Percentiles rank a stretch among this genome's conserved stretches.
These are phyloP conservation scores for Auricularia heimuer DNA, from an alignment of 768 basidiomycete species.

Conservation along the genomic window DNA sequence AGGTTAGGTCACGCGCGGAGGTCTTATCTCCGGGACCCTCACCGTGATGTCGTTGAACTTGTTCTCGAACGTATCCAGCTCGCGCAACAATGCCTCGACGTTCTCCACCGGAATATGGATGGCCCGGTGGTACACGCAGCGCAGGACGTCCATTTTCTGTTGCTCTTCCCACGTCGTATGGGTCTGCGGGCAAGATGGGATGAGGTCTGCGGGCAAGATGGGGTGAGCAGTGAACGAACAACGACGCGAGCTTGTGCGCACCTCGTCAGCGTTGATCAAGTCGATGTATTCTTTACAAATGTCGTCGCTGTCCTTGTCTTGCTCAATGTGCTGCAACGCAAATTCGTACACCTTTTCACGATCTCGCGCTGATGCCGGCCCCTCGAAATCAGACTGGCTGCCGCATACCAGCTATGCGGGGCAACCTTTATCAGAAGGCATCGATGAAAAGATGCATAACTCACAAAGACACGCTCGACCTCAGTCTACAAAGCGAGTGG, in stretches of 20 bases:
- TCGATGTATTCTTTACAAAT: conserved; percentile 94
- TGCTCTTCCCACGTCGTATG: conserved; percentile 90
- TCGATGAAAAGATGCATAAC: too few relatives aligned
- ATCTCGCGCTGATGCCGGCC: conserved; percentile 48
- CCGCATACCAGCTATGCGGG: too few relatives aligned
- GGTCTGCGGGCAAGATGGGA: conserved; percentile 27
- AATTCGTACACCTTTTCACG: conserved; percentile 90
- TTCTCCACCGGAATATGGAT: conserved; percentile 92
- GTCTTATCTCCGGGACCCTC: not conserved
- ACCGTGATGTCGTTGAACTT: conserved; percentile 80
- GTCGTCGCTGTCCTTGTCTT: conserved; percentile 83
- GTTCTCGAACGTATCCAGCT: conserved; percentile 87
- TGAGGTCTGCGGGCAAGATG: too few relatives aligned
- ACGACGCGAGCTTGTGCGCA: conserved; percentile 19
- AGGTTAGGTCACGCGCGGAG: too few relatives aligned
- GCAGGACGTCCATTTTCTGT: conserved; percentile 86
- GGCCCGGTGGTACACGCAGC: conserved; percentile 87
- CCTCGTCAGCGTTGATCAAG: conserved; percentile 74
- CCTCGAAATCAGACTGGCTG: too few relatives aligned
- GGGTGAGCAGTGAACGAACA: not conserved
- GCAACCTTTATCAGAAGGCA: too few relatives aligned
- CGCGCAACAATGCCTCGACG: conserved; percentile 87
- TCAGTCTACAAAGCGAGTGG: too few relatives aligned
- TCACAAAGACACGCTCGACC: too few relatives aligned
- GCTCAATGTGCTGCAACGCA: conserved; percentile 78